These are phyloP conservation scores for Bolboschoenoplectus hybrid DNA, from an alignment of 202 grass and related monocot genomes.

Conservation along the genomic window DNA sequence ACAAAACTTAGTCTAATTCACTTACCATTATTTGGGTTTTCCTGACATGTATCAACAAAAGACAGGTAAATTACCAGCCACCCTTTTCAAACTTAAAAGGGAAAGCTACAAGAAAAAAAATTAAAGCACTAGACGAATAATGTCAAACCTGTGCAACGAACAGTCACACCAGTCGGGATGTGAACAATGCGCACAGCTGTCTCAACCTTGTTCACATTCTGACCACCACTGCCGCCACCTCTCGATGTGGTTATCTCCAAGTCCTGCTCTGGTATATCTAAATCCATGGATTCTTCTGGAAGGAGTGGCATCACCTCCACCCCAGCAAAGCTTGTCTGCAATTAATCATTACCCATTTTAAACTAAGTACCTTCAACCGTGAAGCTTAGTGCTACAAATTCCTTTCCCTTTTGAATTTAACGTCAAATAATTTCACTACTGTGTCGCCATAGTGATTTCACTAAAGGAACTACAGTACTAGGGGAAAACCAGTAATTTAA, in stretches of 20 bases:
- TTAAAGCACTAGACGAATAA: not conserved
- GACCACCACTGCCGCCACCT: slow-evolving; percentile 93
- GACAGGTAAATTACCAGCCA: not conserved
- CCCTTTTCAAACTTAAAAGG: not conserved
- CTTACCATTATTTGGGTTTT: not conserved
- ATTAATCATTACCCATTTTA: slow-evolving; percentile 4
- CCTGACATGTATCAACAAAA: not conserved
- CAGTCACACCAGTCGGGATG: slow-evolving; percentile 83
- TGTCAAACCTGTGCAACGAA: slow-evolving; percentile 80
- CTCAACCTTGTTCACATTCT: slow-evolving; percentile 99
- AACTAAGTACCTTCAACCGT: not conserved
- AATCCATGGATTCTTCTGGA: slow-evolving; percentile 73
- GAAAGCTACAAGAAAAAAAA: not conserved
- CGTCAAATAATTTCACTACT: slow-evolving; percentile 1
- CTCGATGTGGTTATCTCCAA: slow-evolving; percentile 88
- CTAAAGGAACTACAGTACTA: not conserved
- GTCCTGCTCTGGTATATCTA: slow-evolving; percentile 96
- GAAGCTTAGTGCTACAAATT: slow-evolving; percentile 15
- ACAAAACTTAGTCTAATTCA: not conserved
- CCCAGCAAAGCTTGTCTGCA: slow-evolving; percentile 94
- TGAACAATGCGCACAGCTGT: slow-evolving; percentile 94
- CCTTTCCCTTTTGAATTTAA: not conserved
- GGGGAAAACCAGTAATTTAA: not conserved
- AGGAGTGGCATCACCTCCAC: slow-evolving; percentile 95
- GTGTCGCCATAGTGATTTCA: not conserved